These are phyloP conservation scores for Yarrowia osloensis DNA, from an alignment of 805 yeast species.

Conservation along the genomic window DNA sequence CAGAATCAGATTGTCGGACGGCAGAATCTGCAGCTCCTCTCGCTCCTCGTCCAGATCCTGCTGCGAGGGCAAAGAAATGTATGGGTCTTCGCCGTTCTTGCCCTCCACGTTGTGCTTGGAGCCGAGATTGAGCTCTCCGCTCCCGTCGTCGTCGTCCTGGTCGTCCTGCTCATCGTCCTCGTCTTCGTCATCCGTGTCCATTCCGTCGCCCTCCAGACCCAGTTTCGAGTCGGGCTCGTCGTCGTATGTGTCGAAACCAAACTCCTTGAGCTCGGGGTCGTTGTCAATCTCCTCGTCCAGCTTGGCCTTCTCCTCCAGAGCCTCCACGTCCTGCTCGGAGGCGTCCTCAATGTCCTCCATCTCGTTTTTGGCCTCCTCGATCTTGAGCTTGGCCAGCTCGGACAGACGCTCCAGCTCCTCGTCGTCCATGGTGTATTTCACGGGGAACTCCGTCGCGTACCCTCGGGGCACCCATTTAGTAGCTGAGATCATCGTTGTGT, in stretches of 20 bases:
- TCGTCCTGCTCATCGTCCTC: slow-evolving; percentile 59
- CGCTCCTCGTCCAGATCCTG: slow-evolving; percentile 73
- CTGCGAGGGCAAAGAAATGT: slow-evolving; percentile 60
- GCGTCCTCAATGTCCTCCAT: slow-evolving; percentile 46
- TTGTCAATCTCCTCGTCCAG: slow-evolving; percentile 32
- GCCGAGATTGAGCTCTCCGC: slow-evolving; percentile 47
- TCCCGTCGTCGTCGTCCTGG: slow-evolving; percentile 47
- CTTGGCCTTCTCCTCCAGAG: slow-evolving; percentile 31
- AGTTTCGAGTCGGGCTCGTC: slow-evolving; percentile 55
- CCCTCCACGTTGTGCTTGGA: slow-evolving; percentile 47
- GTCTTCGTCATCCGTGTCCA: slow-evolving; percentile 57
- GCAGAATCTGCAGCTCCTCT: slow-evolving; percentile 79
- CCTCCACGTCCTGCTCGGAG: slow-evolving; percentile 40
- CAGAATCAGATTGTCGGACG: slow-evolving; percentile 84
- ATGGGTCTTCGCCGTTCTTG: slow-evolving; percentile 56
- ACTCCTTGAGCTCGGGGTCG: slow-evolving; percentile 64
- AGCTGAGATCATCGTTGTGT: slow-evolving; percentile 73
- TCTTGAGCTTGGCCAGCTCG: slow-evolving; percentile 78
- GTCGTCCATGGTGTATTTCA: slow-evolving; percentile 82
- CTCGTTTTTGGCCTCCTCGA: slow-evolving; percentile 72
- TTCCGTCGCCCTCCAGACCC: slow-evolving; percentile 60
- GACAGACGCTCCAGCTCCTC: slow-evolving; percentile 90
- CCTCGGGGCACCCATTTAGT: slow-evolving; percentile 97
- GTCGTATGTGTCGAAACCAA: slow-evolving; percentile 82
- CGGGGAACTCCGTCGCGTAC: slow-evolving; percentile 89